Conservation (phyloP, 768 basidiomycete genomes). For the Ramaria sp. region DNA sequence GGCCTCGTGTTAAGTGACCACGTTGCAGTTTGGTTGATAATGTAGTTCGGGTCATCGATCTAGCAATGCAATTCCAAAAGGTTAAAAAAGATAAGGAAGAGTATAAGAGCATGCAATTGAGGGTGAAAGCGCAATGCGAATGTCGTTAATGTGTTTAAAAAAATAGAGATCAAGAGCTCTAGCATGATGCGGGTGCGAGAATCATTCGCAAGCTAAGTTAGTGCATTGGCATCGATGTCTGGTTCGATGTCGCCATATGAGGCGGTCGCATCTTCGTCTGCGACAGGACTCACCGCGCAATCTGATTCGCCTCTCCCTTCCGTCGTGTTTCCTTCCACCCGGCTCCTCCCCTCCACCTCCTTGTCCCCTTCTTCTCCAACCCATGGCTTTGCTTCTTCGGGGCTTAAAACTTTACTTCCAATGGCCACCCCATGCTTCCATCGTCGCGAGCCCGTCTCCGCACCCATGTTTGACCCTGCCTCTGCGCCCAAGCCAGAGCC, state of each 20-base stretch:
- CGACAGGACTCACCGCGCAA: constrained; percentile 8
- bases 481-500: neutral
- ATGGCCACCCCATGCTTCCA: constrained; percentile 9
- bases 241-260: constrained; percentile 8
- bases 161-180: too few relatives aligned
- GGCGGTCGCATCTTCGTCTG: constrained; percentile 8
- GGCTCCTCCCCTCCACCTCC: neutral
- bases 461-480: neutral
- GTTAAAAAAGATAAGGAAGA: too few relatives aligned
- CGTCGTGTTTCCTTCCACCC: neutral
- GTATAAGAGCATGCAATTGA: too few relatives aligned
- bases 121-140: too few relatives aligned
- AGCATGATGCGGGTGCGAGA: too few relatives aligned
- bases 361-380: neutral
- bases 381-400: constrained; percentile 3
- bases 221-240: too few relatives aligned
- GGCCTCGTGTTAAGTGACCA: too few relatives aligned
- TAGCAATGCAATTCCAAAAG: too few relatives aligned
- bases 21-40: too few relatives aligned
- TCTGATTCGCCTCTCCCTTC: constrained; percentile 12
- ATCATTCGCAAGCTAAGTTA: too few relatives aligned
- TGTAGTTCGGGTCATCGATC: too few relatives aligned
- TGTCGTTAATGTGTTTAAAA: too few relatives aligned
- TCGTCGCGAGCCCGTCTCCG: neutral
- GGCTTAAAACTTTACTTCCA: constrained; percentile 4